Percentiles rank a stretch among this genome's conserved stretches.
Conservation (phyloP, 2,329 filamentous ascomycete species). For the Xylaria sp. region DNA sequence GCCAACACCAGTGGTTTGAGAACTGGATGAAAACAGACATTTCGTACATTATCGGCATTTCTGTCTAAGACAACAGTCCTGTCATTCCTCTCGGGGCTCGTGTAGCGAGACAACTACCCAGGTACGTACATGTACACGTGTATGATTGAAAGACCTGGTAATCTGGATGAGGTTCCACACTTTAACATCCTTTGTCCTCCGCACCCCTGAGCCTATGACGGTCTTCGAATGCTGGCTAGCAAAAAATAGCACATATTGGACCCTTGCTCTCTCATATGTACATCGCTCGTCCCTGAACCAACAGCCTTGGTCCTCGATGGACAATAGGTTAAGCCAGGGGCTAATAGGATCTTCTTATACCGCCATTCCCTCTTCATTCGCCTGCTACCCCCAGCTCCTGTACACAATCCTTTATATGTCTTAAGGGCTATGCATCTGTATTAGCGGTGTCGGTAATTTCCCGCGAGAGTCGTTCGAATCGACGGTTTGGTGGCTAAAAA, state of each 20-base stretch:
- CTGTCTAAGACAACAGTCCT: slow-evolving; percentile 32
- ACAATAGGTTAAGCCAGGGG: slow-evolving; percentile 25
- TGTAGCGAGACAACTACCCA: slow-evolving; percentile 9
- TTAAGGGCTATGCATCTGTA: slow-evolving; percentile 2
- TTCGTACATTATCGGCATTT: slow-evolving; percentile 14
- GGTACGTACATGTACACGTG: slow-evolving; percentile 30
- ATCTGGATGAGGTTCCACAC: slow-evolving; percentile 38
- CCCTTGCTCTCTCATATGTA: slow-evolving; percentile 18
- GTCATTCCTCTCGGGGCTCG: slow-evolving; percentile 12
- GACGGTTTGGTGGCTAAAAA: not conserved
- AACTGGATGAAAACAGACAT: slow-evolving; percentile 19
- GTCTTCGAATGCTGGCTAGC: slow-evolving; percentile 28
- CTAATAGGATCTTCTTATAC: slow-evolving; percentile 29
- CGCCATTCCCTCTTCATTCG: slow-evolving; percentile 19
- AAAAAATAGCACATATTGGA: slow-evolving; percentile 17
- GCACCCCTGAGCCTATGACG: slow-evolving; percentile 33
- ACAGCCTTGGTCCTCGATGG: slow-evolving; percentile 10
- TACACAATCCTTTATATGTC: slow-evolving; percentile 10
- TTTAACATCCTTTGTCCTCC: slow-evolving; percentile 32
- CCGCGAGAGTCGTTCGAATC: not conserved
- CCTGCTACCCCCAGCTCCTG: slow-evolving; percentile 1
- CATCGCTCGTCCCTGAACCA: slow-evolving; percentile 12
- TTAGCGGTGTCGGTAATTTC: slow-evolving; percentile 5
- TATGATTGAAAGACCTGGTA: slow-evolving; percentile 31
- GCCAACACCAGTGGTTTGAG: slow-evolving; percentile 7